Evolutionary conservation across 1,139 yeast species (phyloP), one percentile per base, ranked within the genome.

Genomic region (Blastobotrys niveus): DNA sequence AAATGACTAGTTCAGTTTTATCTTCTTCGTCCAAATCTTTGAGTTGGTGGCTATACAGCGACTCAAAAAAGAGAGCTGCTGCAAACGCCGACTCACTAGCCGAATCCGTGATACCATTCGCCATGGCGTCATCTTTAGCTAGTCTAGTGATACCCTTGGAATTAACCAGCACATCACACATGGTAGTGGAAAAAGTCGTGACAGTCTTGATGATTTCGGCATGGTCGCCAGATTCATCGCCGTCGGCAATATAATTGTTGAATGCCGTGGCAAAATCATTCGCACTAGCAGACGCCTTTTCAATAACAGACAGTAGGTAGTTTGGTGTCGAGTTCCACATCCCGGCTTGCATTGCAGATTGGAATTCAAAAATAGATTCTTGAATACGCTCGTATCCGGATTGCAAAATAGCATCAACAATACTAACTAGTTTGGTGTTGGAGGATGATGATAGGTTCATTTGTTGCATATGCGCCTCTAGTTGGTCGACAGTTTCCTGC

Each of bases 281-380:
- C 0, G 89, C 87, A 21, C 77, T 71, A 43, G 80, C 77, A 0
- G 88, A 77, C 21, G 84, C 74, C 54, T 80, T 76, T 60, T 88
- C 96, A 52, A 82, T 68, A 40, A 85, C 68, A 0, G 93, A 81
- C 36, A 81, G 68, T 32, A 84, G 66, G 57, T 79, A 82, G 55
- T 77, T 82, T 1, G 95, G 87, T 0, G 93, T 77, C 1, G 94
- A 73, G 59, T 80, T 80, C 54, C 80, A 79, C 58, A 85, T 85
- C 46, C 94, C 94, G 15, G 91, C 87, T 62, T 83, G 91, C 75
- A 83, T 76, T 19, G 93, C 83, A 3, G 91, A 81, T 45, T 78
- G 80, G 49, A 86, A 70, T 56, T 82, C 89, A 57, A 77, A 82
- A 41, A 82, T 70, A 0, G 86, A 69, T 52, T 84, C 88, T 62